These are phyloP conservation scores for Acacia concinna DNA, from an alignment of 331 rosid genomes.

Conservation along the genomic window DNA sequence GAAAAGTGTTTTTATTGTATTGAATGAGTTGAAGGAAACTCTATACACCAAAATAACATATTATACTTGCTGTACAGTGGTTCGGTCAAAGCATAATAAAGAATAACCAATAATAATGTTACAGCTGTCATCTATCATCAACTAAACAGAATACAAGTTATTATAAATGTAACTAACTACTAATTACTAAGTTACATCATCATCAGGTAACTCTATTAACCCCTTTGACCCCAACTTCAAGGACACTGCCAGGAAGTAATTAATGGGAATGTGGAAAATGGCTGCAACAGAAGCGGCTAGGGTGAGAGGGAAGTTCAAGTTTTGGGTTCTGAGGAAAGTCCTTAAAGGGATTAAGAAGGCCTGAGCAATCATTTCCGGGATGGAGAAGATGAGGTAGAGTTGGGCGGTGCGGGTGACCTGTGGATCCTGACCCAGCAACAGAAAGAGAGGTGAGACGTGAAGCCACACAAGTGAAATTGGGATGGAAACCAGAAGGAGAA, in stretches of 20 bases:
- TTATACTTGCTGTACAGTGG: too few relatives aligned
- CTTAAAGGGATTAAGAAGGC: slow-evolving; percentile 68
- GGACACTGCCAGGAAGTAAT: slow-evolving; percentile 57
- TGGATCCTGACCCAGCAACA: slow-evolving; percentile 79
- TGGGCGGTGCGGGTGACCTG: slow-evolving; percentile 69
- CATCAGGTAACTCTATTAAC: too few relatives aligned
- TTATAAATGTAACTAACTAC: too few relatives aligned
- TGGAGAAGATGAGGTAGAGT: slow-evolving; percentile 66
- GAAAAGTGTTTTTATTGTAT: too few relatives aligned
- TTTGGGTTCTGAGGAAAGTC: slow-evolving; percentile 76
- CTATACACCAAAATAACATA: too few relatives aligned
- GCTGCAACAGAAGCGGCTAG: slow-evolving; percentile 66
- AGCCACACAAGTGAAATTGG: slow-evolving; percentile 83
- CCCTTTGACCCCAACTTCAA: slow-evolving; percentile 74
- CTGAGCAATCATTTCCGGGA: slow-evolving; percentile 86
- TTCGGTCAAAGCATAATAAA: too few relatives aligned
- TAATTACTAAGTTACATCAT: too few relatives aligned
- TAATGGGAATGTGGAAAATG: slow-evolving; percentile 67
- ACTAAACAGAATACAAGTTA: too few relatives aligned
- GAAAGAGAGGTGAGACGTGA: slow-evolving; percentile 63
- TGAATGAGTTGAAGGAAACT: too few relatives aligned
- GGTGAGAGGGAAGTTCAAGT: slow-evolving; percentile 70
- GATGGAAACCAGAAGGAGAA: slow-evolving; percentile 67
- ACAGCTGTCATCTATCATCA: too few relatives aligned
- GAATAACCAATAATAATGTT: too few relatives aligned